These are phyloP conservation scores for Phaeosphaeria sp. DNA, from an alignment of 2,329 filamentous ascomycete genomes.

Conservation along the genomic window DNA sequence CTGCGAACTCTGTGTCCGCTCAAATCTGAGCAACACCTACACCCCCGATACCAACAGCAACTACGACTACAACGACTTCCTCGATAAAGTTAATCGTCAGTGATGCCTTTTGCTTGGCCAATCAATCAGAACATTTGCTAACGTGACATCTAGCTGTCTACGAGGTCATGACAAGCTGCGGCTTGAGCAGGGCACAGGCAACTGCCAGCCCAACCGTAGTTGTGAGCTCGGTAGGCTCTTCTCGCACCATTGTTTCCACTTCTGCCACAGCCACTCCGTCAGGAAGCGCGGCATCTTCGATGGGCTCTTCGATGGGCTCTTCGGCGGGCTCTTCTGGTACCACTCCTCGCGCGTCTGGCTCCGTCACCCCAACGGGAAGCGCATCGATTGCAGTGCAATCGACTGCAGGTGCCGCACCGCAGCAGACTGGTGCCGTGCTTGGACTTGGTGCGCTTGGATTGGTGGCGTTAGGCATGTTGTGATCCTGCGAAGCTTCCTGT, in stretches of 20 bases:
- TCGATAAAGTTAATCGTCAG: background rate
- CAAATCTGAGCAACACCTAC: background rate
- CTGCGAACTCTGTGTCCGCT: background rate
- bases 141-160: background rate
- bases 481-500: background rate
- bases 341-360: background rate
- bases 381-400: background rate
- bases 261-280: background rate
- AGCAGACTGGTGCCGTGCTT: background rate
- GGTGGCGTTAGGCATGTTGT: background rate
- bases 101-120: background rate
- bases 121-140: background rate
- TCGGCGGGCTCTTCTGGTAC: background rate
- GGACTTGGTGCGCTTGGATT: background rate
- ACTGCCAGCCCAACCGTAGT: background rate
- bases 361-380: background rate
- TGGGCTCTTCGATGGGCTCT: background rate
- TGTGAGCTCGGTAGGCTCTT: background rate
- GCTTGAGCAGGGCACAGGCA: background rate
- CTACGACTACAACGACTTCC: background rate
- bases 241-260: background rate
- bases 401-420: background rate
- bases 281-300: background rate
- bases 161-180: background rate
- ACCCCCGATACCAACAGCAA: background rate